These are phyloP conservation scores for Nitzschia palea DNA, from an alignment of 108 stramenopile genomes.

Conservation along the genomic window DNA sequence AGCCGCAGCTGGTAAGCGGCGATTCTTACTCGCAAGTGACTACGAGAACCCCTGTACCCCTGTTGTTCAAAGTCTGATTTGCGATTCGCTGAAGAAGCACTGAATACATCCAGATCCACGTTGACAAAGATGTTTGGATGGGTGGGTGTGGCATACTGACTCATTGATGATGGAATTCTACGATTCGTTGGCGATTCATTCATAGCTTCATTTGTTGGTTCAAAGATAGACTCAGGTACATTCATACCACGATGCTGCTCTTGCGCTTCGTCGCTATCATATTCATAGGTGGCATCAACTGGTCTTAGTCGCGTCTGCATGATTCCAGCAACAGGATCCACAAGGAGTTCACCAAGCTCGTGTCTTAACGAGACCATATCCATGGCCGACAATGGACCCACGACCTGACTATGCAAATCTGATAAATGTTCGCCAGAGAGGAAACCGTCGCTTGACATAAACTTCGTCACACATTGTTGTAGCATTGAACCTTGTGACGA, in stretches of 20 bases:
- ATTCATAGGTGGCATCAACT: slow-evolving; percentile 7
- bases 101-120: slow-evolving; percentile 60
- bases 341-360: neutral
- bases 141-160: neutral
- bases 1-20: slow-evolving; percentile 45
- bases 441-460: neutral
- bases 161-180: neutral
- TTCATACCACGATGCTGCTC: neutral
- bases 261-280: slow-evolving; percentile 23
- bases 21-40: slow-evolving; percentile 30
- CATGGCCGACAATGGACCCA: neutral
- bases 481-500: neutral
- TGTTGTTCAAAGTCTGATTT: slow-evolving; percentile 10
- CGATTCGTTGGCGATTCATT: neutral
- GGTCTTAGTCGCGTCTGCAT: neutral
- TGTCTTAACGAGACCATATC: neutral
- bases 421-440: neutral
- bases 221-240: slow-evolving; percentile 9
- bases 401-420: neutral
- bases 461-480: neutral
- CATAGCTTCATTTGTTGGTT: neutral
- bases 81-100: slow-evolving; percentile 30
- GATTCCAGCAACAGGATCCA: slow-evolving; percentile 2
- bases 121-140: slow-evolving; percentile 30
- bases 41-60: slow-evolving; percentile 1